Conservation (phyloP, 2,329 filamentous ascomycete genomes). For the Aspergillus hortae region DNA sequence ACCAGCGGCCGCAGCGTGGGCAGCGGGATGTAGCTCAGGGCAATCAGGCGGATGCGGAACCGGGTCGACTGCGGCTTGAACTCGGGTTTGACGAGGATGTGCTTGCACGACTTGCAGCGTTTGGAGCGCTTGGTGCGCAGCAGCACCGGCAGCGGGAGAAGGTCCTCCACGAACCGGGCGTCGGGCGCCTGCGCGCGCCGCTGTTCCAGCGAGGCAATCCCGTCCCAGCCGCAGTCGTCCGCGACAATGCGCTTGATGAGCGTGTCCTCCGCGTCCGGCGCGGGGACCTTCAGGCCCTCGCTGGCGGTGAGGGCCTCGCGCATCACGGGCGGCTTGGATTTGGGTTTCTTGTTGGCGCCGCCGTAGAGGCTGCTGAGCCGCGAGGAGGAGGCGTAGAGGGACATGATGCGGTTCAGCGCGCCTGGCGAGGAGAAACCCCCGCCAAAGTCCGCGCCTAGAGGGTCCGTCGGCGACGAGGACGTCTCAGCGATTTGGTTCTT, state of each 20-base stretch:
- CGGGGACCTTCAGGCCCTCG: slow-evolving; percentile 67
- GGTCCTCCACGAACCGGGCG: slow-evolving; percentile 64
- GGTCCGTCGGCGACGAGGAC: slow-evolving; percentile 50
- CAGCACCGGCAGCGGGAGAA: slow-evolving; percentile 77
- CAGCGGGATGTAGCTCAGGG: slow-evolving; percentile 80
- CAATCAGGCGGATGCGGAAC: slow-evolving; percentile 89
- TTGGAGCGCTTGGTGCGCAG: slow-evolving; percentile 91
- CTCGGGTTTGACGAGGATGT: slow-evolving; percentile 94
- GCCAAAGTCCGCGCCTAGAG: slow-evolving; percentile 43
- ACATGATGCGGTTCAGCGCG: slow-evolving; percentile 85
- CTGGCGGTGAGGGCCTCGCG: slow-evolving; percentile 68
- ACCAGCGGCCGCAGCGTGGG: slow-evolving; percentile 63
- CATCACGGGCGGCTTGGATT: slow-evolving; percentile 69
- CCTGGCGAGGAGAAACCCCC: slow-evolving; percentile 67
- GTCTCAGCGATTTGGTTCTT: slow-evolving; percentile 69
- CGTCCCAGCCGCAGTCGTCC: slow-evolving; percentile 57
- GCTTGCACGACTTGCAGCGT: slow-evolving; percentile 85
- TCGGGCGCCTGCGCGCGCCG: slow-evolving; percentile 47
- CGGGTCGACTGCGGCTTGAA: slow-evolving; percentile 82
- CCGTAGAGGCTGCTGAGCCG: slow-evolving; percentile 53
- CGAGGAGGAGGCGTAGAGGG: slow-evolving; percentile 66
- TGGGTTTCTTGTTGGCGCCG: slow-evolving; percentile 57
- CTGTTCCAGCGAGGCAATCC: slow-evolving; percentile 56
- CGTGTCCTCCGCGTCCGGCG: slow-evolving; percentile 57
- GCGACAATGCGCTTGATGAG: slow-evolving; percentile 59